Evolutionary conservation across 78 protist genomes (phyloP).

Genomic region (Paratrimastix pyriformis): DNA sequence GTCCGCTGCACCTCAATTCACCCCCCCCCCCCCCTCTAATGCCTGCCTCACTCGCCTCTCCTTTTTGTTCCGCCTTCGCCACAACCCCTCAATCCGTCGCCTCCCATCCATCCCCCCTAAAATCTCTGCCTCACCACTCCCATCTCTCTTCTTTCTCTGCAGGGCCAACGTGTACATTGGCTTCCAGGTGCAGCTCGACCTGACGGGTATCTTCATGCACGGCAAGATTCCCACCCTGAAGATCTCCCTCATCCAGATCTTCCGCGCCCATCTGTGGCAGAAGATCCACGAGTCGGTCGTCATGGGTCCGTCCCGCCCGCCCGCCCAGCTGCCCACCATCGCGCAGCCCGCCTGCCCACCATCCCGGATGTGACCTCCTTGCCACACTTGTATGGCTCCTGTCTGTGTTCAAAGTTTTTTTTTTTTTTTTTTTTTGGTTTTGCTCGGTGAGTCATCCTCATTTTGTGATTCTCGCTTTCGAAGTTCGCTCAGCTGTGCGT

Average conservation of each 20-base stretch:
- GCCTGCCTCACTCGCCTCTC: neutral
- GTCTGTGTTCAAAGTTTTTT: neutral
- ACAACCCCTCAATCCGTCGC: too few species aligned
- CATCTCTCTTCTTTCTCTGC: too few species aligned
- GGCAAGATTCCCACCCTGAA: slow-evolving; percentile 99
- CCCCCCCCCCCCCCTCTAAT: neutral
- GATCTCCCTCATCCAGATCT: slow-evolving; percentile 95
- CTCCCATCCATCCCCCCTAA: too few species aligned
- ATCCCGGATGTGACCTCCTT: too few species aligned
- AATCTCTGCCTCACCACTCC: too few species aligned
- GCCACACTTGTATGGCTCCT: too few species aligned
- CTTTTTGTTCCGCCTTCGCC: too few species aligned
- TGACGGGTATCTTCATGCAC: slow-evolving; percentile 99
- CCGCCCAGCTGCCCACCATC: too few species aligned
- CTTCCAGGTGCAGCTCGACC: slow-evolving; percentile 97
- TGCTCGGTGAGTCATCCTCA: too few species aligned
- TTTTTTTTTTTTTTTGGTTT: slow-evolving; percentile 3
- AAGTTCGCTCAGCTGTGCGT: neutral
- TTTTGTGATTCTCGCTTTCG: slow-evolving; percentile 2
- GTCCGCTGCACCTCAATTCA: too few species aligned
- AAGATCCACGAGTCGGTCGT: slow-evolving; percentile 96
- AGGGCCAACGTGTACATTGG: slow-evolving; percentile 97
- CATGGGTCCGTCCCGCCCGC: slow-evolving; percentile 68
- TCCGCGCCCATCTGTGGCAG: slow-evolving; percentile 99
- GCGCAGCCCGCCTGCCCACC: too few species aligned